Percentiles rank a stretch among this genome's conserved stretches.
Conservation (phyloP, 1,284 basidiomycete species). For the Hemileia vastatrix region DNA sequence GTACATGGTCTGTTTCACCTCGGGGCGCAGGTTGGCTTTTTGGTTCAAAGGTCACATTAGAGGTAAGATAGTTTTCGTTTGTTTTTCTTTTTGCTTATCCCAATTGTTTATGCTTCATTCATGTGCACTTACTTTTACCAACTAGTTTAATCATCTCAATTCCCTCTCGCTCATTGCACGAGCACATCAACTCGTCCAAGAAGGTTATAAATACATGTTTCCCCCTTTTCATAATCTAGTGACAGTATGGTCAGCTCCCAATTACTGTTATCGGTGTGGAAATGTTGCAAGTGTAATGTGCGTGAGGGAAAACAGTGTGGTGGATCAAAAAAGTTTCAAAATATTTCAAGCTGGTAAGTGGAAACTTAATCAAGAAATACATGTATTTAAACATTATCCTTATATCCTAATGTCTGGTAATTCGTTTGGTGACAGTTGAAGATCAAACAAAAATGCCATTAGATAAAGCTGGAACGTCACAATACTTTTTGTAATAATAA, state of each 20-base stretch:
- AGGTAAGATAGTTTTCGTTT: slow-evolving; percentile 50
- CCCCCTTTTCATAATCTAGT: slow-evolving; percentile 12
- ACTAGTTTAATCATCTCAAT: slow-evolving; percentile 84
- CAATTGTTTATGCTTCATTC: background rate
- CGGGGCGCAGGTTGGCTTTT: slow-evolving; percentile 96
- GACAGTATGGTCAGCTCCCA: slow-evolving; percentile 13
- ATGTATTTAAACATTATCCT: background rate
- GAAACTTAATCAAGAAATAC: background rate
- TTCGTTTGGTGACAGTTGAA: background rate
- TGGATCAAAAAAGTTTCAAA: slow-evolving; percentile 44
- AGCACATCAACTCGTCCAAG: slow-evolving; percentile 84
- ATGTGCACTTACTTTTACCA: background rate
- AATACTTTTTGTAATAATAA: slow-evolving; percentile 13
- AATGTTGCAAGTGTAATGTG: slow-evolving; percentile 45
- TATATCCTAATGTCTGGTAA: background rate
- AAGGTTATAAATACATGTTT: slow-evolving; percentile 18
- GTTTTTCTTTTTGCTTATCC: background rate
- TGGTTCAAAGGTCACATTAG: slow-evolving; percentile 70
- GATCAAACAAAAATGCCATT: slow-evolving; percentile 2
- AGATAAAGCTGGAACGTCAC: slow-evolving; percentile 5
- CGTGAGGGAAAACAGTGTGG: slow-evolving; percentile 30
- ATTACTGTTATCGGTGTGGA: slow-evolving; percentile 32
- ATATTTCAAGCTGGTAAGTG: slow-evolving; percentile 45
- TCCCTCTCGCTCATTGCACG: slow-evolving; percentile 71
- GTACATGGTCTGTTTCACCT: slow-evolving; percentile 89